Base-by-base conservation (phyloP, 352 stramenopile genomes). In the Globisporangium spiculum region DNA sequence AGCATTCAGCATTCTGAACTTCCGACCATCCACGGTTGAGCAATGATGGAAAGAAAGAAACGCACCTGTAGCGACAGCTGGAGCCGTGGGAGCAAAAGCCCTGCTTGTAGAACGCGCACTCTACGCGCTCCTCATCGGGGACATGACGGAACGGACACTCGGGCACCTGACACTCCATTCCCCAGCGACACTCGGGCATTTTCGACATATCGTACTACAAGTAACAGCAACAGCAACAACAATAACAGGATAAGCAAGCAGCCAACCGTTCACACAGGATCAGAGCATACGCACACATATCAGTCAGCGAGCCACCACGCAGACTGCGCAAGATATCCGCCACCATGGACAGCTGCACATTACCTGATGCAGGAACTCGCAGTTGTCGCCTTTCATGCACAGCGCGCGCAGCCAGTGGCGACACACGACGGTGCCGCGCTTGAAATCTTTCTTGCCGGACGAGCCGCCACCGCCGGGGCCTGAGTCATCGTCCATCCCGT, bases 101-200 rank as follows among this genome's bases (percentile, higher is more conserved):
- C 74, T 99, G 96, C 68, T 90, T 94, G 79, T 99, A 99, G 77
- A 99, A 99, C 6, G 97, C 95, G 73, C 97, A 99, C 73, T 99
- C 96, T 60, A 99, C 87, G 50, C 96, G 86, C 82, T 99, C 97
- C 58, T 97, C 91, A 55, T 99, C 97, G 16, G 84, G 93, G 22
- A 99, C 97, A 76, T 99, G 97, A 26, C 94, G 91, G 78, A 99
- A 98, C 1, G 96, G 96, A 83, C 97, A 99, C 75, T 99, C 95
- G 34, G 96, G 94, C 57, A 98, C 92, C 72, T 99, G 97, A 55
- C 97, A 99, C 64, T 98, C 90, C 81, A 98, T 98, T 22, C 96
- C 97, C 88, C 97, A 98, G 46, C 96, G 90, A 76, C 97, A 99
- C 56, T 99, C 86, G 12, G 97, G 97, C 97, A 99, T 99, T 74